Conservation (phyloP, 805 yeast species). For the Candida sphagnicola region DNA sequence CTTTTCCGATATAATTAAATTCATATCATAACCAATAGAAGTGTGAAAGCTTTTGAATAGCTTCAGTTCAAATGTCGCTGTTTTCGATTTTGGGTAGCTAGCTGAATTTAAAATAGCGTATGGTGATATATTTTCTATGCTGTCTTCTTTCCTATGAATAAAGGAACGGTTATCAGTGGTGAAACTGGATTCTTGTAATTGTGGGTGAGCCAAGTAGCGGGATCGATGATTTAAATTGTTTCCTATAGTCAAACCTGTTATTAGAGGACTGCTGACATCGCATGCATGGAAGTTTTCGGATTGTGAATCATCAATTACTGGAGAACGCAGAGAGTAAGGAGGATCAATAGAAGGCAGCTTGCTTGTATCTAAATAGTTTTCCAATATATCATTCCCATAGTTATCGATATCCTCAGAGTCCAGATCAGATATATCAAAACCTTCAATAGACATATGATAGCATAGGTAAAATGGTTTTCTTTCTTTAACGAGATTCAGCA, state of each 20-base stretch:
- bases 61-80: conserved; percentile 4
- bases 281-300: too few species aligned
- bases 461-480: conserved; percentile 11
- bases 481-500: neutral
- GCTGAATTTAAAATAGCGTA: conserved; percentile 8
- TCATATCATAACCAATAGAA: conserved; percentile 17
- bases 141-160: conserved; percentile 11
- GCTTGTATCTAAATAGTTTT: conserved; percentile 24
- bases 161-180: conserved; percentile 10
- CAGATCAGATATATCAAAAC: conserved; percentile 6
- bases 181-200: neutral
- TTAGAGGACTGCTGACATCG: conserved; percentile 28
- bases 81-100: neutral
- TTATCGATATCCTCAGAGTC: conserved; percentile 7
- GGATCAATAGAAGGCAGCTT: conserved; percentile 15
- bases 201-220: neutral
- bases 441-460: conserved; percentile 26
- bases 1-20: conserved; percentile 12
- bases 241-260: conserved; percentile 32
- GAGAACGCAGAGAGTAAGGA: neutral
- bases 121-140: conserved; percentile 7
- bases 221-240: conserved; percentile 18
- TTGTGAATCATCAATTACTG: too few species aligned
- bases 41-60: conserved; percentile 18
- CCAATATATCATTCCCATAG: conserved; percentile 33